Conservation (phyloP, 2,329 filamentous ascomycete species). For the Blastomyces silverae region DNA sequence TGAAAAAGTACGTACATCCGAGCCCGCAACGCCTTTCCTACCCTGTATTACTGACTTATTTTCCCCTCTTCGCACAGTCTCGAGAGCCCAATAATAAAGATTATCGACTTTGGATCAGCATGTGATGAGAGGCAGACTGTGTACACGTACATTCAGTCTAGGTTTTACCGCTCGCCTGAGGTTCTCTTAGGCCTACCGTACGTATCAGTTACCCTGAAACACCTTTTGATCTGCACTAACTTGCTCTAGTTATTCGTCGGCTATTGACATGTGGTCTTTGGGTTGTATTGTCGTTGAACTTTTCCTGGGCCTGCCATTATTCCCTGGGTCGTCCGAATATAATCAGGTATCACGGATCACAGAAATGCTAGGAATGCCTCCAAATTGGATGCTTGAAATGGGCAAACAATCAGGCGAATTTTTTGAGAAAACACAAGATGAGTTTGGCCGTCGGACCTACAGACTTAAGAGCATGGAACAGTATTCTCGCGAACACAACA, state of each 20-base stretch:
- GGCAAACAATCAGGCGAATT: slow-evolving; percentile 97
- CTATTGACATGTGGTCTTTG: slow-evolving; percentile 99
- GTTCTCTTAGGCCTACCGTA: slow-evolving; percentile 83
- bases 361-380: slow-evolving; percentile 94
- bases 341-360: slow-evolving; percentile 96
- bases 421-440: slow-evolving; percentile 86
- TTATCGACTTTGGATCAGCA: slow-evolving; percentile 97
- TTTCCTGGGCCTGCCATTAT: slow-evolving; percentile 87
- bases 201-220: slow-evolving; percentile 23
- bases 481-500: slow-evolving; percentile 89
- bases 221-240: not conserved
- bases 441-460: slow-evolving; percentile 86
- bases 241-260: slow-evolving; percentile 68
- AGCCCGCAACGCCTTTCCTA: slow-evolving; percentile 4
- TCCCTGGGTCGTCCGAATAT: slow-evolving; percentile 96
- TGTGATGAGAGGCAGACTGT: slow-evolving; percentile 98
- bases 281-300: slow-evolving; percentile 98
- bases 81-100: slow-evolving; percentile 98
- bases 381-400: slow-evolving; percentile 99
- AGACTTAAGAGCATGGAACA: slow-evolving; percentile 96
- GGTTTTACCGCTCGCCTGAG: slow-evolving; percentile 96
- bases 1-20: slow-evolving; percentile 66
- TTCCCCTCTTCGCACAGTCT: slow-evolving; percentile 46
- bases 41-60: slow-evolving; percentile 6
- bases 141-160: slow-evolving; percentile 97